A percentile compares a stretch with the other conserved stretches of the same genome.
These are phyloP conservation scores for Torulaspora quercuum DNA, from an alignment of 805 yeast species.

Conservation along the genomic window DNA sequence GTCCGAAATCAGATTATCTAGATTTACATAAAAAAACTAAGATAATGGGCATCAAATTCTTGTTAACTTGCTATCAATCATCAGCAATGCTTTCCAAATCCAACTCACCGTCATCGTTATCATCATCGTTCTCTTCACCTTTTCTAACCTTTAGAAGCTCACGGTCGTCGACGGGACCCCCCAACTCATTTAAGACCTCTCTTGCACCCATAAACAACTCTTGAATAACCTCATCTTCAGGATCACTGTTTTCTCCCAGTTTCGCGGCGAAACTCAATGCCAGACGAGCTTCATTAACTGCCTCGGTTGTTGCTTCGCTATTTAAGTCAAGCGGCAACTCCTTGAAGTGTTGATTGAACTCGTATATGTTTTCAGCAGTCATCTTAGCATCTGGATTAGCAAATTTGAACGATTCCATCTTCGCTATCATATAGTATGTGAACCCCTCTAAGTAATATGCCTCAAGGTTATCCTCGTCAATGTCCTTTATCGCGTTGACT, in stretches of 20 bases:
- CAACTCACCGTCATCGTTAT: conserved; percentile 31
- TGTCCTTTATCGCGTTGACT: conserved; percentile 61
- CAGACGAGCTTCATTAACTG: conserved; percentile 36
- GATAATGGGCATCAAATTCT: too few relatives aligned
- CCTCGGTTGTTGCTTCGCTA: conserved; percentile 34
- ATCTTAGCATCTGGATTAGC: conserved; percentile 22
- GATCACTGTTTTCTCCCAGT: conserved; percentile 42
- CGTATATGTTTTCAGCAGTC: conserved; percentile 33
- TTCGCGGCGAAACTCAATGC: conserved; percentile 42
- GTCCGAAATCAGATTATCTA: too few relatives aligned
- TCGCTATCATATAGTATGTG: conserved; percentile 54
- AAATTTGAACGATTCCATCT: conserved; percentile 29
- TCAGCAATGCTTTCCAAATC: conserved; percentile 9
- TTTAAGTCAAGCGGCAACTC: conserved; percentile 39
- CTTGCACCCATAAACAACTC: conserved; percentile 56
- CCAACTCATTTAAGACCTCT: conserved; percentile 51
- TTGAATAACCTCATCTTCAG: conserved; percentile 48
- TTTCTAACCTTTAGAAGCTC: conserved; percentile 33
- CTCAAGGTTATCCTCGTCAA: conserved; percentile 83
- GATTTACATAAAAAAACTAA: not conserved
- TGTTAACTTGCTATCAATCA: conserved; percentile 2
- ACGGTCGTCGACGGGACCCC: conserved; percentile 53
- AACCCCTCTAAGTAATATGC: conserved; percentile 80
- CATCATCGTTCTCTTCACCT: conserved; percentile 41
- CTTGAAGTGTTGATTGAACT: conserved; percentile 35